Conservation (phyloP, 169 alveolate species). For the Besnoitia besnoiti region DNA sequence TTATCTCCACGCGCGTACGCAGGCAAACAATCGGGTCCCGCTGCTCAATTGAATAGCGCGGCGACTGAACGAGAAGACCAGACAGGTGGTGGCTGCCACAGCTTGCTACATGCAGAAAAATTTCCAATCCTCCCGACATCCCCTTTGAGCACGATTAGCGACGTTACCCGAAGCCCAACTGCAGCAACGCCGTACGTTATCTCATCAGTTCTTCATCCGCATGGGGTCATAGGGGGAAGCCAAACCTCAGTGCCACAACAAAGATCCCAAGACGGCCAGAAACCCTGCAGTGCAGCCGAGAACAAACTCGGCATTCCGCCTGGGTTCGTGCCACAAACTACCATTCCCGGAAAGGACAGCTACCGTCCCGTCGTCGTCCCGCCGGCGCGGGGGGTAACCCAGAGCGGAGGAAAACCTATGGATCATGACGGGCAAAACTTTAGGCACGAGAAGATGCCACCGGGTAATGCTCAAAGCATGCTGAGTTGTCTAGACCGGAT, state of each 20-base stretch:
- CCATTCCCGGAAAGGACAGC: neutral
- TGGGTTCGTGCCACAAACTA: neutral
- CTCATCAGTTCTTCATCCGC: neutral
- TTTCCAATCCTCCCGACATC: slow-evolving; percentile 1
- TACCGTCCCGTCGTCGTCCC: neutral
- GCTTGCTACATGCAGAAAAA: neutral
- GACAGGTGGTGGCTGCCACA: neutral
- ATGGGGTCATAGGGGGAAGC: neutral
- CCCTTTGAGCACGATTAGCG: neutral
- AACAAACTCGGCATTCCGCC: neutral
- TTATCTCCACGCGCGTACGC: neutral
- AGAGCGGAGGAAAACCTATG: neutral
- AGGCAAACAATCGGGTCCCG: neutral
- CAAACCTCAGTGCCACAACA: neutral
- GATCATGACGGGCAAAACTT: neutral
- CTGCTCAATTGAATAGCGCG: neutral
- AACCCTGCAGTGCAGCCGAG: neutral
- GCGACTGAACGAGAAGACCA: neutral
- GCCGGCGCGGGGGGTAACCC: neutral
- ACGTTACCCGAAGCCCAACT: neutral
- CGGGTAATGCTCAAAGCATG: neutral
- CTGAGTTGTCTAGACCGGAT: neutral
- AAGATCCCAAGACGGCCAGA: neutral
- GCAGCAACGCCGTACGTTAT: neutral
- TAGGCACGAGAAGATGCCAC: neutral